These are phyloP conservation scores for Catharanthus roseus DNA, from an alignment of 257 asterid species.

Conservation along the genomic window DNA sequence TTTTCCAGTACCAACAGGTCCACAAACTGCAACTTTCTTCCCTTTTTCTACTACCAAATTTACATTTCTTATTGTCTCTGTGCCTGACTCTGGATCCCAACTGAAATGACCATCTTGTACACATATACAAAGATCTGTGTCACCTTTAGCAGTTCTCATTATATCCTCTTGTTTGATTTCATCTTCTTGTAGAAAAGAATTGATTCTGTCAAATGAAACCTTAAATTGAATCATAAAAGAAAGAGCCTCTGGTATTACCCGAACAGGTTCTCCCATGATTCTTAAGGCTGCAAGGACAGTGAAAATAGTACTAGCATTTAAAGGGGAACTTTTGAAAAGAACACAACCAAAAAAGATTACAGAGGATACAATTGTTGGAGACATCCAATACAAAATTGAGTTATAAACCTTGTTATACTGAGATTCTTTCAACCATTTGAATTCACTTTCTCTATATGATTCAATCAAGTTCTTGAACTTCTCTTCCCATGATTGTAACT, in stretches of 20 bases:
- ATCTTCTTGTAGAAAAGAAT: conserved; percentile 54
- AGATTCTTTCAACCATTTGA: conserved; percentile 55
- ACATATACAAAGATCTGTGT: conserved; percentile 18
- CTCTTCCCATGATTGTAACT: conserved; percentile 78
- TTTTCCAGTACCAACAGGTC: conserved; percentile 75
- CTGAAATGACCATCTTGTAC: conserved; percentile 45
- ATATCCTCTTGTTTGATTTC: conserved; percentile 41
- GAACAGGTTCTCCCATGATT: conserved; percentile 62
- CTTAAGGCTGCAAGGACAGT: conserved; percentile 63
- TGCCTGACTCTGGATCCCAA: conserved; percentile 46
- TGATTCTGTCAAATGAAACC: conserved; percentile 64
- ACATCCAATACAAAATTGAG: conserved; percentile 57
- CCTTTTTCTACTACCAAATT: conserved; percentile 36
- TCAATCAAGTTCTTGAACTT: conserved; percentile 51
- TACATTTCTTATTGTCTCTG: conserved; percentile 29
- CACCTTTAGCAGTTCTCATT: background rate
- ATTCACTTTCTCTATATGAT: conserved; percentile 44
- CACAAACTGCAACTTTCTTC: conserved; percentile 64
- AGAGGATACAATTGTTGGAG: conserved; percentile 61
- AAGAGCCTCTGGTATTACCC: conserved; percentile 55
- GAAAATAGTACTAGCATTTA: conserved; percentile 61
- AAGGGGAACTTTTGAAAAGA: conserved; percentile 42
- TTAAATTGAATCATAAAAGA: conserved; percentile 56
- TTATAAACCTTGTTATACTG: conserved; percentile 34
- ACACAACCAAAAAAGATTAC: conserved; percentile 54